Percentiles rank a stretch among this genome's conserved stretches.
Conservation (phyloP, 108 stramenopile species). For the Skeletonema costatum region DNA sequence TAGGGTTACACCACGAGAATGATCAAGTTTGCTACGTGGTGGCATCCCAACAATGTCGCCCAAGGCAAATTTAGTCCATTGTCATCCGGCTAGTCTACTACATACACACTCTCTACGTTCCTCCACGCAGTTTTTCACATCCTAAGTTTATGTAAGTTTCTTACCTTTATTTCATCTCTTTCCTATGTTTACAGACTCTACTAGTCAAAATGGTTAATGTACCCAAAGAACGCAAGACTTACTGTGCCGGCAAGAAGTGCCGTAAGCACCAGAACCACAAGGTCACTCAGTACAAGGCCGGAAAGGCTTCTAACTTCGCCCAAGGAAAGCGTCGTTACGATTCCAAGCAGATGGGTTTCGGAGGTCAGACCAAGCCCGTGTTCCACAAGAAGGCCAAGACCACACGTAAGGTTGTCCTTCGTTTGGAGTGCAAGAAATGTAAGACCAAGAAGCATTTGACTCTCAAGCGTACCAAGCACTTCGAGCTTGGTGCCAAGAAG, state of each 20-base stretch:
- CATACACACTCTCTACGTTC: neutral
- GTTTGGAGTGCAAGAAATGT: conserved; percentile 99
- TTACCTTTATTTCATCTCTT: neutral
- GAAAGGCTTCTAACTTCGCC: conserved; percentile 99
- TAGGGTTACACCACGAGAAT: neutral
- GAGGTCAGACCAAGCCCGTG: conserved; percentile 99
- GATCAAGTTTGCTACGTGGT: neutral
- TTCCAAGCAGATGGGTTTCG: conserved; percentile 99
- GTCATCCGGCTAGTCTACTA: neutral
- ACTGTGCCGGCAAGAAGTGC: conserved; percentile 97
- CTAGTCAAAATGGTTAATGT: conserved; percentile 92
- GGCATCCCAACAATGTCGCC: neutral
- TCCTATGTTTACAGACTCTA: neutral
- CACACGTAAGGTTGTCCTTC: conserved; percentile 98
- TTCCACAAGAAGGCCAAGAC: conserved; percentile 99
- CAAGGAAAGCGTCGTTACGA: conserved; percentile 99
- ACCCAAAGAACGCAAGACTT: conserved; percentile 99
- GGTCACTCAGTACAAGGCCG: conserved; percentile 99
- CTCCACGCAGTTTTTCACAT: neutral
- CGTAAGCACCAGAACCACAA: conserved; percentile 98
- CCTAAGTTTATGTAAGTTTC: neutral
- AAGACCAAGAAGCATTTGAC: conserved; percentile 99
- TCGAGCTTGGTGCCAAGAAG: conserved; percentile 99
- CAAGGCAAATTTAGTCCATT: neutral
- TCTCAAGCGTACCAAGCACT: conserved; percentile 99